Evolutionary conservation across 768 basidiomycete genomes (phyloP).

Genomic region (Boletus coccyginus): DNA sequence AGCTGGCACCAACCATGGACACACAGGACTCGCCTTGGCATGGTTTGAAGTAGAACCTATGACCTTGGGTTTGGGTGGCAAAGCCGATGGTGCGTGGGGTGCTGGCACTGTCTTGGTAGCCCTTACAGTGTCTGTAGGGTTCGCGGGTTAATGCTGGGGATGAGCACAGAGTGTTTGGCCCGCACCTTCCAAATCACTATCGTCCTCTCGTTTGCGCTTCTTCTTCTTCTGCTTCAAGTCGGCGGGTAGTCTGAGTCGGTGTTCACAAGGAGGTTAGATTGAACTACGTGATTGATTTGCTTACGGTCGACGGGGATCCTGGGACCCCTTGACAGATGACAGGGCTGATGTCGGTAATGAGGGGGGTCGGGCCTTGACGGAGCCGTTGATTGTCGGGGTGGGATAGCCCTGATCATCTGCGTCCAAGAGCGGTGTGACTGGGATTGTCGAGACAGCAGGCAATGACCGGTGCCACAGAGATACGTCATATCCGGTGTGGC

Average conservation of each 20-base stretch:
- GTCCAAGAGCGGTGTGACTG: conserved; percentile 48
- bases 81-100: conserved; percentile 34
- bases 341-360: conserved; percentile 47
- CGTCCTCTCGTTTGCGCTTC: conserved; percentile 79
- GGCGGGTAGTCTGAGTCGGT: conserved; percentile 33
- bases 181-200: conserved; percentile 70
- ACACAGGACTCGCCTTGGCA: conserved; percentile 44
- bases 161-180: conserved; percentile 13
- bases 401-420: conserved; percentile 46
- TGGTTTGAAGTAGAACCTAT: conserved; percentile 41
- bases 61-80: conserved; percentile 57
- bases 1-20: not conserved
- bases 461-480: conserved; percentile 10
- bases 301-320: conserved; percentile 65
- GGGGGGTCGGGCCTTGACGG: conserved; percentile 46
- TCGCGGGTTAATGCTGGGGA: conserved; percentile 5
- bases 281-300: conserved; percentile 22
- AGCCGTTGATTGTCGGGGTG: conserved; percentile 29
- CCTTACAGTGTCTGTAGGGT: conserved; percentile 45
- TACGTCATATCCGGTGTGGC: too few relatives aligned
- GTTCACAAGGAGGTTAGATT: not conserved
- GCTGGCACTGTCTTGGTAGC: conserved; percentile 61
- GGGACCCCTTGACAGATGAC: conserved; percentile 50
- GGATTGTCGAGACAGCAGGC: not conserved
- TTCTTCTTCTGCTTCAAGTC: conserved; percentile 79